Evolutionary conservation across 2,329 filamentous ascomycete genomes (phyloP).

Genomic region (Paracoccidioides lutzii): DNA sequence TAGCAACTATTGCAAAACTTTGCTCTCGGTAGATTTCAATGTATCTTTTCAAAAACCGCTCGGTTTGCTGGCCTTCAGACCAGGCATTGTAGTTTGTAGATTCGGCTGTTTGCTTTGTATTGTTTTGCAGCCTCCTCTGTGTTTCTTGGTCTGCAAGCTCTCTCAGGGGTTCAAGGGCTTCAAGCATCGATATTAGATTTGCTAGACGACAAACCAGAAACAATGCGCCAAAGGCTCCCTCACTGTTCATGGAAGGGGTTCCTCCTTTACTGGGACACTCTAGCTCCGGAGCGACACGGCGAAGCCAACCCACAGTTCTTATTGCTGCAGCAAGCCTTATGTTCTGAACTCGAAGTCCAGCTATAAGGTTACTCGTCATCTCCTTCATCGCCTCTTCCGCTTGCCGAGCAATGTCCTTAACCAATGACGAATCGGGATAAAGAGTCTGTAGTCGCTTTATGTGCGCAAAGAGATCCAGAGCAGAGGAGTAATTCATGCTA

Average conservation of each 20-base stretch:
- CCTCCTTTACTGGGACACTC: constrained; percentile 32
- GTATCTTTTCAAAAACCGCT: constrained; percentile 85
- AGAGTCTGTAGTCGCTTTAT: constrained; percentile 73
- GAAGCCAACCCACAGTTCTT: constrained; percentile 80
- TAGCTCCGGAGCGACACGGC: constrained; percentile 72
- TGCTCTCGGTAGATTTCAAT: constrained; percentile 97
- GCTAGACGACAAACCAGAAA: constrained; percentile 78
- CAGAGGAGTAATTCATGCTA: constrained; percentile 68
- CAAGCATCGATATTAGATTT: constrained; percentile 65
- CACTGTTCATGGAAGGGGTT: constrained; percentile 20
- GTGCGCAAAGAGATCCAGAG: constrained; percentile 84
- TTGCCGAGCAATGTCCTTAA: constrained; percentile 59
- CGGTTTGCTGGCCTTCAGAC: constrained; percentile 70
- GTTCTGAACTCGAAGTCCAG: constrained; percentile 59
- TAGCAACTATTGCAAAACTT: constrained; percentile 86
- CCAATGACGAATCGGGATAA: constrained; percentile 65
- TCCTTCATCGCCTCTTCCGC: constrained; percentile 79
- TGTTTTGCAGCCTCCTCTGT: constrained; percentile 27
- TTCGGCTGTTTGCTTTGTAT: constrained; percentile 14
- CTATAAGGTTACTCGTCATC: constrained; percentile 74
- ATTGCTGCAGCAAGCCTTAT: constrained; percentile 84
- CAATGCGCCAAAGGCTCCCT: constrained; percentile 65
- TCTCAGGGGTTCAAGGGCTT: constrained; percentile 70
- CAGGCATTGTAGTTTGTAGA: constrained; percentile 15
- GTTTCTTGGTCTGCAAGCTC: constrained; percentile 84